Evolutionary conservation across 768 basidiomycete genomes (phyloP).

Genomic region (Boletus barrowsii): DNA sequence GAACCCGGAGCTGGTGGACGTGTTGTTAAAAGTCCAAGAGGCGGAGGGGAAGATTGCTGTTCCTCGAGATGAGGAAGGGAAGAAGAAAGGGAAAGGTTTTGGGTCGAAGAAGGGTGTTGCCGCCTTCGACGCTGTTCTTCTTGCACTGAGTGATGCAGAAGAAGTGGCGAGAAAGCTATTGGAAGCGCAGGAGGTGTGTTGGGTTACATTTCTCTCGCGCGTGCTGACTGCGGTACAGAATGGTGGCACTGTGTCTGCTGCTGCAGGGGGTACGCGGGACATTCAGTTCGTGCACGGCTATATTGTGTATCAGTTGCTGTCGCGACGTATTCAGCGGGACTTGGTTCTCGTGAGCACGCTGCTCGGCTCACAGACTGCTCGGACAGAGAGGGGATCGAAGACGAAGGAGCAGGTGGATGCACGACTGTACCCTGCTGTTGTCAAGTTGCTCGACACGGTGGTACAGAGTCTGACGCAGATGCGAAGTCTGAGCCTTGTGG

Average conservation of each 20-base stretch:
- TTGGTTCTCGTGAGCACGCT: conserved; percentile 72
- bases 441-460: conserved; percentile 84
- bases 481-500: conserved; percentile 77
- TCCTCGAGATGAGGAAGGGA: conserved; percentile 26
- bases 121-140: conserved; percentile 82
- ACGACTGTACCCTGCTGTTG: conserved; percentile 78
- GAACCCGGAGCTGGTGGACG: conserved; percentile 88
- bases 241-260: conserved; percentile 38
- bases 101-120: conserved; percentile 74
- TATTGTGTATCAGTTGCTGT: conserved; percentile 83
- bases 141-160: conserved; percentile 87
- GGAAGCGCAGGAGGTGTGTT: conserved; percentile 77
- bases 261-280: conserved; percentile 56
- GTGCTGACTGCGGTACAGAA: conserved; percentile 31
- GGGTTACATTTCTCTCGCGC: background rate
- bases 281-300: conserved; percentile 84
- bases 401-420: conserved; percentile 55
- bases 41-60: conserved; percentile 60
- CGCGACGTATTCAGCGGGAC: conserved; percentile 86
- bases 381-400: conserved; percentile 25
- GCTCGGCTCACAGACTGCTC: conserved; percentile 42
- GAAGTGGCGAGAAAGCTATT: conserved; percentile 74
- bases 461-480: conserved; percentile 84
- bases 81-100: conserved; percentile 37
- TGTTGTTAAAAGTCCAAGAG: conserved; percentile 77